Percentiles rank a stretch among this genome's conserved stretches.
These are phyloP conservation scores for Talaromyces rugulosus DNA, from an alignment of 2,329 filamentous ascomycete species.

Conservation along the genomic window DNA sequence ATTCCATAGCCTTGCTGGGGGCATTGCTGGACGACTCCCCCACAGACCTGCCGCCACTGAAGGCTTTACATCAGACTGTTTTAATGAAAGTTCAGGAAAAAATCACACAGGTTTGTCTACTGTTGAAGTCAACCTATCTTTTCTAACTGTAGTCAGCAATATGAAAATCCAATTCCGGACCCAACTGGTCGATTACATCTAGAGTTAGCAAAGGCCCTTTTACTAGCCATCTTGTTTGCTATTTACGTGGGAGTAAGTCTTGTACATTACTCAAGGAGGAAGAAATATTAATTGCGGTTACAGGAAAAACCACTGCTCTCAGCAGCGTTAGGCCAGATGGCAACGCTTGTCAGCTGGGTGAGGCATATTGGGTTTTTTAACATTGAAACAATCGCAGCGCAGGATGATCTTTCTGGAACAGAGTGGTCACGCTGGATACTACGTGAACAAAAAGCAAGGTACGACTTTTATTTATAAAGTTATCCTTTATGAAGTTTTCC, in stretches of 20 bases:
- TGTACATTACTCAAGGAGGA: not conserved
- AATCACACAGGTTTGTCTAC: not conserved
- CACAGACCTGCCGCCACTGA: not conserved
- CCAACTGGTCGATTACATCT: not conserved
- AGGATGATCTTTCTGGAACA: not conserved
- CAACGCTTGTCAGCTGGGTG: not conserved
- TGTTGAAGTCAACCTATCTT: not conserved
- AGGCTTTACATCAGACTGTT: not conserved
- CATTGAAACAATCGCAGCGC: not conserved
- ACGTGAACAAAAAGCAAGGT: not conserved
- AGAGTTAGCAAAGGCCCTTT: not conserved
- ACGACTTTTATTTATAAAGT: not conserved
- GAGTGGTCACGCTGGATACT: not conserved
- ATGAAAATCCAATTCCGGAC: not conserved
- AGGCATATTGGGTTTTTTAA: not conserved
- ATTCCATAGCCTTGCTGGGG: not conserved
- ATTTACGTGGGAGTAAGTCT: not conserved
- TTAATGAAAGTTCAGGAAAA: not conserved
- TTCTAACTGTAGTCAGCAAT: not conserved
- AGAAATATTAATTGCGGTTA: not conserved
- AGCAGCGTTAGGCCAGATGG: not conserved
- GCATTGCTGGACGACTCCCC: not conserved
- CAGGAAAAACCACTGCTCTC: not conserved
- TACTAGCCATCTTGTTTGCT: not conserved
- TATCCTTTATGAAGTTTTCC: not conserved